These are phyloP conservation scores for Exophiala sideris DNA, from an alignment of 2,329 filamentous ascomycete genomes.

Conservation along the genomic window DNA sequence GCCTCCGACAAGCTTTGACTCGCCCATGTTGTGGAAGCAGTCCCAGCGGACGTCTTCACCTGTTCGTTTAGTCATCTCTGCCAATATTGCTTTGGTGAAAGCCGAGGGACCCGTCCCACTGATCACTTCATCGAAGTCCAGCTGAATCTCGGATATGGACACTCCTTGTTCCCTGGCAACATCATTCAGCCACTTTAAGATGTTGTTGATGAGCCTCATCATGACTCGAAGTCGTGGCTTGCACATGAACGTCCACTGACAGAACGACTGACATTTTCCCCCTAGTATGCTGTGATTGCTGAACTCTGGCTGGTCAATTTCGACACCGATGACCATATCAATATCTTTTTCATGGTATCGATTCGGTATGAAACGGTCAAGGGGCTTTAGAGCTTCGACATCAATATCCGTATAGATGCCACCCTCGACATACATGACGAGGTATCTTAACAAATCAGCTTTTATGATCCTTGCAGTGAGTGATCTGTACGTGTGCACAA, in stretches of 20 bases:
- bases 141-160: slow-evolving; percentile 57
- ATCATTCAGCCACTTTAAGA: slow-evolving; percentile 62
- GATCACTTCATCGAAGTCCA: slow-evolving; percentile 71
- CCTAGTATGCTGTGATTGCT: slow-evolving; percentile 63
- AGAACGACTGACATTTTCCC: slow-evolving; percentile 66
- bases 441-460: slow-evolving; percentile 63
- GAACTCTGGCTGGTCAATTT: slow-evolving; percentile 68
- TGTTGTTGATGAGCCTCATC: slow-evolving; percentile 65
- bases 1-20: slow-evolving; percentile 63
- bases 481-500: slow-evolving; percentile 58
- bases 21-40: slow-evolving; percentile 61
- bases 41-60: slow-evolving; percentile 57
- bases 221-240: slow-evolving; percentile 66
- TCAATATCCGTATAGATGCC: slow-evolving; percentile 61
- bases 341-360: slow-evolving; percentile 62
- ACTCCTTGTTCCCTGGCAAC: slow-evolving; percentile 59
- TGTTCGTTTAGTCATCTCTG: slow-evolving; percentile 56
- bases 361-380: slow-evolving; percentile 60
- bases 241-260: slow-evolving; percentile 72
- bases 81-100: slow-evolving; percentile 63
- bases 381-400: slow-evolving; percentile 53
- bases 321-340: slow-evolving; percentile 67
- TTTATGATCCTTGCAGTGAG: slow-evolving; percentile 64
- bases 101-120: slow-evolving; percentile 69
- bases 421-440: slow-evolving; percentile 65